Evolutionary conservation across 2,329 filamentous ascomycete genomes (phyloP), one percentile per base, ranked within the genome.

Genomic region (Trichothecium roseum): DNA sequence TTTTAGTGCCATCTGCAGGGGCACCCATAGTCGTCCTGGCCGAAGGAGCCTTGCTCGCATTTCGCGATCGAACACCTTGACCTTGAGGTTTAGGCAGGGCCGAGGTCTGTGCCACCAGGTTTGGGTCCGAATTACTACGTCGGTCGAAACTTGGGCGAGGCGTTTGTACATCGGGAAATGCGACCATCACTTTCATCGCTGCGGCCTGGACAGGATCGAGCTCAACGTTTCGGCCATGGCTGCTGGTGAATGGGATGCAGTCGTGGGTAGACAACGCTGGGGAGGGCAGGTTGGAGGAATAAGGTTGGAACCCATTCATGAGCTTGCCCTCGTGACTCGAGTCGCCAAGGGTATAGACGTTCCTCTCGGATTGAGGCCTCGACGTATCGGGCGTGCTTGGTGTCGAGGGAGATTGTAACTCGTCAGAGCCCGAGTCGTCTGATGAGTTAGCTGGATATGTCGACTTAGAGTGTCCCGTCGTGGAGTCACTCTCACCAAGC

Each of bases 361-460:
- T 53, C 42, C 53, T 56, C 35, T 60, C 59, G 1, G 61, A 65
- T 32, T 62, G 55, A 1, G 62, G 57, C 10, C 60, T 53, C 1
- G 61, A 62, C 0, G 56, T 59, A 36, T 60, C 52, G 1, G 61
- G 62, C 4, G 62, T 64, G 36, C 58, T 59, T 14, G 53, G 47
- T 7, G 45, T 44, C 2, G 58, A 57, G 0, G 51, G 37, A 5
- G 59, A 56, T 14, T 53, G 56, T 10, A 57, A 49, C 4, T 55
- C 58, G 4, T 63, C 62, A 1, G 55, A 60, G 34, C 53, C 56
- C 4, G 59, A 60, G 7, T 57, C 56, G 1, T 62, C 57, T 1
- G 56, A 57, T 2, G 56, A 58, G 37, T 55, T 47, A 7, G 41
- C 30, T n/a, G 35, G 39, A 18, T 37, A 37, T 32, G 29, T 17